These are phyloP conservation scores for Tulasnella sp. DNA, from an alignment of 768 basidiomycete species.

Conservation along the genomic window DNA sequence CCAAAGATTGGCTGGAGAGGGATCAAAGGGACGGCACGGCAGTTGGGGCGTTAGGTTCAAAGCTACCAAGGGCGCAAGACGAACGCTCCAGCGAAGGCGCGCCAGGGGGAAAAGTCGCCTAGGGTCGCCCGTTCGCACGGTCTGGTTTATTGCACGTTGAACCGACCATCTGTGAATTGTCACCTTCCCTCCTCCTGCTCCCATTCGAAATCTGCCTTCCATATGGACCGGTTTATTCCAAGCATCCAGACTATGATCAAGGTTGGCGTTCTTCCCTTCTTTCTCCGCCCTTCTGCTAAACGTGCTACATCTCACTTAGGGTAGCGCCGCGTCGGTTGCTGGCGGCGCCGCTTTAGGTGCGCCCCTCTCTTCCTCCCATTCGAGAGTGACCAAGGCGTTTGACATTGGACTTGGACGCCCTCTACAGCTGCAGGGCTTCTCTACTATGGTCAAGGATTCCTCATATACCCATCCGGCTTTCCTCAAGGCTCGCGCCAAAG, in stretches of 20 bases:
- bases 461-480: slow-evolving; percentile 86
- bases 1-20: too few species aligned
- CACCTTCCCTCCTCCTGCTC: neutral
- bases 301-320: neutral
- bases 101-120: neutral
- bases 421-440: slow-evolving; percentile 62
- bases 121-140: neutral
- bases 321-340: slow-evolving; percentile 18
- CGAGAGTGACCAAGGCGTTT: neutral
- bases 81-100: neutral
- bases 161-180: neutral
- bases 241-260: neutral
- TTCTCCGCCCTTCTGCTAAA: neutral
- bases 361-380: neutral
- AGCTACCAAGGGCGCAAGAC: neutral
- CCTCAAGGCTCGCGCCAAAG: slow-evolving; percentile 76
- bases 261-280: neutral
- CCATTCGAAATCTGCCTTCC: neutral
- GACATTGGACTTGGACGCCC: neutral
- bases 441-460: slow-evolving; percentile 79
- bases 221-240: neutral
- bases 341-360: slow-evolving; percentile 19
- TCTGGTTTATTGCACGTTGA: neutral
- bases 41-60: too few species aligned
- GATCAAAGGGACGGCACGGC: too few species aligned